Base-by-base conservation (phyloP, 164 flowering plant species). In the Aristolochia fimbriata region DNA sequence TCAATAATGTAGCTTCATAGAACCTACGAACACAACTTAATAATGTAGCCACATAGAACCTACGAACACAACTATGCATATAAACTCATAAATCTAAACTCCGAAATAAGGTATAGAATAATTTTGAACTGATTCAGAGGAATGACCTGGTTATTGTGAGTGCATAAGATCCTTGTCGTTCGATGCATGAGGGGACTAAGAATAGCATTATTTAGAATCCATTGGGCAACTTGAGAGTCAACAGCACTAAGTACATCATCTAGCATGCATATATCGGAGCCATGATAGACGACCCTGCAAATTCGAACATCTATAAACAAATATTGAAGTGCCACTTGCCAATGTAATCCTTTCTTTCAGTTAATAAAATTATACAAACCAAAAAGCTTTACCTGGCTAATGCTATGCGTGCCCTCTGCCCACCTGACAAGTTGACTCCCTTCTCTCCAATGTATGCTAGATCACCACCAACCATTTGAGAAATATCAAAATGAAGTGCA, bases 231-330 rank as follows among this genome's bases (percentile, higher is more conserved):
- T 75, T 93, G 92, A 43, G 97, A 82, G 80, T 93, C 98, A 68
- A 93, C 97, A 6, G 98, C 97, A 75, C 98, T 89, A 23, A 93
- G 88, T 57, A 93, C 83, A 71, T 93, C 97, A 77, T 93, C 98
- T 59, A 93, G 92, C 74, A 93, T 30, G 67, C 73, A 72, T 55
- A 80, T 66, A 53, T 89, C 88, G 0, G 87, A 72, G 17, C 73
- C 87, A 65, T 70, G 76, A 73, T 93, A 93, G 27, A 93, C 61
- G 62, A 96, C 96, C 85, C 98, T 92, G 87, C 65, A 59, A 62
- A 64, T 51, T 62, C 23, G 27, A 49, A 52, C 45, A 45, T 56
- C 57, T n/a, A 43, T 47, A 47, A 57, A 16, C 43, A 30, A 57
- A 13, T 50, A 45, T 25, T 53, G 14, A 54, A 46, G 30, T 27